A percentile compares a stretch with the other conserved stretches of the same genome.
phyloP scores from a whole-genome alignment of 169 alveolate genomes.

The Plasmodium reichenowi region DNA sequence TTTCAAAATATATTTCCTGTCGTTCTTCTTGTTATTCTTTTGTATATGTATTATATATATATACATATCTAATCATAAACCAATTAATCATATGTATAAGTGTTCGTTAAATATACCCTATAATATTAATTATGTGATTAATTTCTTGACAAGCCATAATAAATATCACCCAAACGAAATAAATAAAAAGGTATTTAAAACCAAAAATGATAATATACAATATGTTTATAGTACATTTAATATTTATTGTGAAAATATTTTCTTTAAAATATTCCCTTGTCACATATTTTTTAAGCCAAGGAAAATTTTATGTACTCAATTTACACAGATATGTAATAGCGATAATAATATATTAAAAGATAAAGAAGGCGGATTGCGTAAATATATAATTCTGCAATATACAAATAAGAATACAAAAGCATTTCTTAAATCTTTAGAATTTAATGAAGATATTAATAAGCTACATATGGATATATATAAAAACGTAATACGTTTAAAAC shows the following conservation, averaged over 20 bases:
- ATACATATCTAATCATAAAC: no score
- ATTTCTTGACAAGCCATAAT: conserved; percentile 9
- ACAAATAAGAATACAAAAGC: conserved; percentile 8
- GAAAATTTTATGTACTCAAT: neutral
- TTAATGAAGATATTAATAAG: neutral
- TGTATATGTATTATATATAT: neutral
- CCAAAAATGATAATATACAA: neutral
- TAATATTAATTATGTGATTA: conserved; percentile 15
- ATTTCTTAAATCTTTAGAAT: neutral
- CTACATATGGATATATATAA: no score
- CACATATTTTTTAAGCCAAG: conserved; percentile 14
- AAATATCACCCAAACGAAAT: conserved; percentile 20
- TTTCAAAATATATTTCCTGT: conserved; percentile 7
- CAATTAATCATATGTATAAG: neutral
- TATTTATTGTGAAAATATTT: neutral
- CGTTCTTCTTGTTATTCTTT: conserved; percentile 5
- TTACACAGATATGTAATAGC: neutral
- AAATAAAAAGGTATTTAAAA: neutral
- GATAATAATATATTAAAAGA: neutral
- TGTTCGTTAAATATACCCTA: neutral
- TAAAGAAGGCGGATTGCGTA: neutral
- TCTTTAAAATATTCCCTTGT: neutral
- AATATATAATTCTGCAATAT: conserved; percentile 9
- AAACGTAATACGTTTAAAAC: no score
- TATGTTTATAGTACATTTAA: conserved; percentile 4